Evolutionary conservation across 2,329 filamentous ascomycete genomes (phyloP), one percentile per base, ranked within the genome.

Genomic region (Trichoderma sp.): DNA sequence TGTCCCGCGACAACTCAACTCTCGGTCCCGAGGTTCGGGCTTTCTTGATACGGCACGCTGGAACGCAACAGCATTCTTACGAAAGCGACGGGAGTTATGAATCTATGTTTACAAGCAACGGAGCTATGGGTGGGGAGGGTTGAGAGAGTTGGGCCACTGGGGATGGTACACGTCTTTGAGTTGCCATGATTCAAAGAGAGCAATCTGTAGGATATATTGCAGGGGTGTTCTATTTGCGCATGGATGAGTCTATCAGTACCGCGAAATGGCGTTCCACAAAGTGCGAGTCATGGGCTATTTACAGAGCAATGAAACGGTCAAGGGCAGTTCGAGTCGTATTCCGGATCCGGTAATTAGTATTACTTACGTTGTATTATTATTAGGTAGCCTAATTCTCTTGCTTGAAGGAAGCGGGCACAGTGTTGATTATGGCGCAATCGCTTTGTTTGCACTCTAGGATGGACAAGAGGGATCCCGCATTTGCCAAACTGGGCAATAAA

Each of bases 41-140:
- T 57, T 43, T 28, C 13, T 23, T 61, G 30, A 26, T 39, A 23
- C 6, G 34, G 23, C 23, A 12, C 9, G 32, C 23, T 28, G 23
- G 59, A 28, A 63, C 20, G 34, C 59, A 28, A 11, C 39, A 53
- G 13, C 39, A 30, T 58, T 57, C 50, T 30, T 58, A 43, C 64
- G 43, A 65, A 12, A 23, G 62, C 62, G 17, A 43, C 12, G 50
- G 26, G 47, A 43, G 20, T 39, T 43, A 57, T 39, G 32, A 26
- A 43, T 32, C 15, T 65, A 9, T 43, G 8, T 66, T 39, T 13
- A 34, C 20, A n/a, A 17, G 63, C 13, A 26, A 26, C 30, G 62
- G 70, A 55, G 63, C 12, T 15, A 28, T 32, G 53, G 23, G 65
- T 30, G 66, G 66, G 34, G 66, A 69, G 66, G 34, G 50, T 67